Conservation (phyloP, 495 filamentous ascomycete genomes). For the Daldinia loculata region DNA sequence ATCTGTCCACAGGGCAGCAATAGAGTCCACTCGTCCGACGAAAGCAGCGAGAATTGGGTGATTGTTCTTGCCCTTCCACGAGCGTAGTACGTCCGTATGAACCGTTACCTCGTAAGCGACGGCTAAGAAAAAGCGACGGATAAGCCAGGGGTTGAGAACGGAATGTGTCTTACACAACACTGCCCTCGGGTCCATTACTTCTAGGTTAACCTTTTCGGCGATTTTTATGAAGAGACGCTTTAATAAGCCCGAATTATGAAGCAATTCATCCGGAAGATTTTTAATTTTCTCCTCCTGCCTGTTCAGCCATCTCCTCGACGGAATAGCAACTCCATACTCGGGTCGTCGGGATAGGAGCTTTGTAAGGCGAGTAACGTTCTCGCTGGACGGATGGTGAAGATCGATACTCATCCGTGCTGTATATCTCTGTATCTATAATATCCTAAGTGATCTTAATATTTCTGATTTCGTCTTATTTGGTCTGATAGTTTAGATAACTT, state of each 20-base stretch:
- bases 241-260: conserved; percentile 23
- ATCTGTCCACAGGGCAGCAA: conserved; percentile 50
- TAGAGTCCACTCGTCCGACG: conserved; percentile 44
- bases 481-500: neutral
- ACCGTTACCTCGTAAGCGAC: conserved; percentile 50
- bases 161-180: conserved; percentile 50
- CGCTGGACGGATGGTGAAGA: conserved; percentile 29
- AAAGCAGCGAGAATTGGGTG: conserved; percentile 38
- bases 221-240: conserved; percentile 43
- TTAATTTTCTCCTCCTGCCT: conserved; percentile 39
- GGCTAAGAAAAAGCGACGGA: conserved; percentile 47
- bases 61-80: conserved; percentile 28
- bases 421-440: neutral
- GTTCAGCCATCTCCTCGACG: conserved; percentile 42
- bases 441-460: conserved; percentile 9
- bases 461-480: neutral
- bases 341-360: conserved; percentile 42
- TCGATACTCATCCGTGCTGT: conserved; percentile 36
- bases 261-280: conserved; percentile 37
- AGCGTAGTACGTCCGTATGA: conserved; percentile 37
- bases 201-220: conserved; percentile 33
- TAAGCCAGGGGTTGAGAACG: conserved; percentile 47
- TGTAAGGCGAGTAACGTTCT: conserved; percentile 33
- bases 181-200: conserved; percentile 39
- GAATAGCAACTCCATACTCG: conserved; percentile 42